Evolutionary conservation across 2,329 filamentous ascomycete species (phyloP).

Genomic region (Claviceps africana): DNA sequence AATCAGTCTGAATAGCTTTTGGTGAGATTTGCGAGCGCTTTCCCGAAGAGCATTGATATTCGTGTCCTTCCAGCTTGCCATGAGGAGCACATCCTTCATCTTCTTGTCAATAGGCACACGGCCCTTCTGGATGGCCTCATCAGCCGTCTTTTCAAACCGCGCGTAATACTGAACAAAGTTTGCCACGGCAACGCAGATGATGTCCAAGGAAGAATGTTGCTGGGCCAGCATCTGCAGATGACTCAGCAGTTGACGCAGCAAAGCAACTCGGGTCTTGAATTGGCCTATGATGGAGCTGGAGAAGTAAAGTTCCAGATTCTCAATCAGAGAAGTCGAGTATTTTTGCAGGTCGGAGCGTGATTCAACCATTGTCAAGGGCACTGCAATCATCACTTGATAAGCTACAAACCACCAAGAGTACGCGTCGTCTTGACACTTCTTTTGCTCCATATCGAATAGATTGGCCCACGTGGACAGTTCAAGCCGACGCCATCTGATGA

Average conservation of each 20-base stretch:
- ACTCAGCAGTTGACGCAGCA: slow-evolving; percentile 51
- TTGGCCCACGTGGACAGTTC: slow-evolving; percentile 88
- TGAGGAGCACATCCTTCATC: slow-evolving; percentile 80
- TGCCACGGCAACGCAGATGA: slow-evolving; percentile 49
- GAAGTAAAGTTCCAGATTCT: slow-evolving; percentile 68
- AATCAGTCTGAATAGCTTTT: slow-evolving; percentile 82
- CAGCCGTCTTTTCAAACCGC: slow-evolving; percentile 53
- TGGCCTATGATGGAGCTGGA: slow-evolving; percentile 68
- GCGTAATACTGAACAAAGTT: slow-evolving; percentile 68
- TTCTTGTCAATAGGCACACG: slow-evolving; percentile 70
- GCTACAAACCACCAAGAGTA: slow-evolving; percentile 94
- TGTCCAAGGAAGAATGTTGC: slow-evolving; percentile 43
- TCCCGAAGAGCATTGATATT: slow-evolving; percentile 83
- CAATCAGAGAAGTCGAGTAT: slow-evolving; percentile 57
- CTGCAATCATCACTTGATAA: slow-evolving; percentile 75
- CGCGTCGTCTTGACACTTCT: slow-evolving; percentile 62
- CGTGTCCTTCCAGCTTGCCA: slow-evolving; percentile 96
- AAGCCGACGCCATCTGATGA: slow-evolving; percentile 79
- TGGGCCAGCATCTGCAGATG: slow-evolving; percentile 49
- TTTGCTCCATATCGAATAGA: slow-evolving; percentile 70
- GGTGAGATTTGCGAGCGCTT: slow-evolving; percentile 79
- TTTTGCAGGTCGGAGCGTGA: slow-evolving; percentile 42
- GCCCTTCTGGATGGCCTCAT: slow-evolving; percentile 52
- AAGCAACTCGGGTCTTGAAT: slow-evolving; percentile 54
- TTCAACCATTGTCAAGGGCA: slow-evolving; percentile 52